A percentile compares a stretch with the other conserved stretches of the same genome.
phyloP scores from a whole-genome alignment of 257 asterid genomes.

The Gentiana dahurica region DNA sequence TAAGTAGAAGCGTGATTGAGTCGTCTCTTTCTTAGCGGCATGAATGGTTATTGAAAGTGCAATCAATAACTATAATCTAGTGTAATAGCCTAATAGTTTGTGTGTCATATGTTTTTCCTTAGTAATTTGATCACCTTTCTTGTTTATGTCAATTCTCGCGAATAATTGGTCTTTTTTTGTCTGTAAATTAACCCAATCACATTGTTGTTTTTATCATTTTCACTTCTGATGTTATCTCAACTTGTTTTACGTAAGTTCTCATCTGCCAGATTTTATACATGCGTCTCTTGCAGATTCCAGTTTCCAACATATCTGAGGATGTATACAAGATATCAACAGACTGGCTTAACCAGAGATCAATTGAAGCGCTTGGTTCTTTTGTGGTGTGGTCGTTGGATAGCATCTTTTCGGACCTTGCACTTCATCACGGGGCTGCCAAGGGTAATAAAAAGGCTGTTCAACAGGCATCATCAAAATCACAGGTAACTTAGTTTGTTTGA shows the following conservation, averaged over 20 bases:
- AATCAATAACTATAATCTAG: not conserved
- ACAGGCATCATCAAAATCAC: constrained; percentile 24
- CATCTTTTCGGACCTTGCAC: constrained; percentile 17
- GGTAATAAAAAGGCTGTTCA: constrained; percentile 18
- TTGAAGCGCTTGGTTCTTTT: constrained; percentile 27
- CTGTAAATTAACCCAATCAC: not conserved
- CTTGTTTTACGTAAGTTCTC: not conserved
- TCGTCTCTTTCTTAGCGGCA: not conserved
- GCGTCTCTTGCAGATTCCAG: constrained; percentile 24
- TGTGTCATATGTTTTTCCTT: not conserved
- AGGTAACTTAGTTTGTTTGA: constrained; percentile 9
- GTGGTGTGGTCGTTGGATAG: constrained; percentile 25
- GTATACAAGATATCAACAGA: constrained; percentile 30
- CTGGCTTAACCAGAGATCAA: constrained; percentile 29
- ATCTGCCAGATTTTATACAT: not conserved
- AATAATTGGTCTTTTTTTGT: not conserved
- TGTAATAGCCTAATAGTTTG: not conserved
- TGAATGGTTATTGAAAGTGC: not conserved
- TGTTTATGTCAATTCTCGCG: not conserved
- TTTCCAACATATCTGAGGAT: constrained; percentile 23
- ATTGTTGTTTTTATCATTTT: not conserved
- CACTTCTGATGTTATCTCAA: not conserved
- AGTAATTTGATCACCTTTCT: not conserved
- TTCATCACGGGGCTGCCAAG: constrained; percentile 21
- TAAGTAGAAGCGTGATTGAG: no score